These are phyloP conservation scores for Cinchona pubescens DNA, from an alignment of 257 asterid species.

Conservation along the genomic window DNA sequence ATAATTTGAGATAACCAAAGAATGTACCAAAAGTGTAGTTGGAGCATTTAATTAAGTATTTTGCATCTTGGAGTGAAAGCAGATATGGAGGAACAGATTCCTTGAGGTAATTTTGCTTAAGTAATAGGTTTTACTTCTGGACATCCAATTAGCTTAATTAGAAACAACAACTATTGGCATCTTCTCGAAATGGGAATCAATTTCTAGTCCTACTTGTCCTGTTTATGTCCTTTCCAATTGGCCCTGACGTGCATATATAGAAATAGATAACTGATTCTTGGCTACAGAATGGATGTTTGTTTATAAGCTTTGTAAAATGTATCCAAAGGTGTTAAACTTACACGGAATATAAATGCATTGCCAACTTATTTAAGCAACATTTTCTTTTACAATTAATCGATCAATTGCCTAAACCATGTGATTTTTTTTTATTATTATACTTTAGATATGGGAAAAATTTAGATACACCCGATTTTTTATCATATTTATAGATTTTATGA, in stretches of 20 bases:
- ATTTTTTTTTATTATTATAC: not conserved
- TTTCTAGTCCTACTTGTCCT: constrained; percentile 8
- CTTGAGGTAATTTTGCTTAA: constrained; percentile 18
- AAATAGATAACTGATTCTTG: constrained; percentile 20
- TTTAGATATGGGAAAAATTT: too few relatives aligned
- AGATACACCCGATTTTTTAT: too few relatives aligned
- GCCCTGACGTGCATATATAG: not conserved
- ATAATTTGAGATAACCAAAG: constrained; percentile 15
- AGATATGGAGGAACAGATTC: constrained; percentile 39
- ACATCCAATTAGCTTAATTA: constrained; percentile 15
- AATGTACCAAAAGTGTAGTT: constrained; percentile 6
- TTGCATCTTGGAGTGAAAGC: constrained; percentile 31
- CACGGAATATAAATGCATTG: constrained; percentile 40
- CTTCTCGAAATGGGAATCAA: constrained; percentile 1
- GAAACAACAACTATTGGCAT: constrained; percentile 18
- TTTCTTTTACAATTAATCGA: constrained; percentile 13
- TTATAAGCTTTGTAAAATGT: constrained; percentile 43
- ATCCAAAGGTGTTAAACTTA: constrained; percentile 38
- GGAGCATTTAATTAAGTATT: not conserved
- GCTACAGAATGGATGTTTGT: constrained; percentile 30
- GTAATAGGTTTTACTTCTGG: constrained; percentile 6
- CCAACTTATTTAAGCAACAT: constrained; percentile 41
- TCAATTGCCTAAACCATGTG: not conserved
- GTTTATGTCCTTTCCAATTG: not conserved
- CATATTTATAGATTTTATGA: too few relatives aligned